Base-by-base conservation (phyloP, 2,329 filamentous ascomycete species). In the Myriosclerotinia scirpicola region DNA sequence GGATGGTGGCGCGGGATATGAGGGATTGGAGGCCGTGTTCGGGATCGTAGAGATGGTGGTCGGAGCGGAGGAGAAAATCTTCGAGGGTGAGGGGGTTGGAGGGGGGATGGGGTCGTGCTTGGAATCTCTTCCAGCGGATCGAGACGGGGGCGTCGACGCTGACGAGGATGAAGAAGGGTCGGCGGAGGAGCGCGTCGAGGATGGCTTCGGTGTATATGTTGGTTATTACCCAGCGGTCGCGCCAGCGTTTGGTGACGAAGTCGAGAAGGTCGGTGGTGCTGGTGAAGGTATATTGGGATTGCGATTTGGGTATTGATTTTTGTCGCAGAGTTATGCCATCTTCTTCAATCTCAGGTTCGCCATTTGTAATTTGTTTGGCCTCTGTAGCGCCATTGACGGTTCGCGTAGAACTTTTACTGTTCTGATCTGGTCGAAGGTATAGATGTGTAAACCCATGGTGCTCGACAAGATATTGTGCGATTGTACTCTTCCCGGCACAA, bases 141-240 rank as follows among this genome's bases (percentile, higher is more conserved):
- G 86, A 90, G 55, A 97, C 84, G 1, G 95, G 95, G 5, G 93
- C 94, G 78, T 98, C 94, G 58, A 98, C 88, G 77, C 92, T 94
- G 75, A 99, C 82, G 44, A 98, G 86, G 60, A 99, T 84, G 82
- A 98, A 98, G 81, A 97, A 97, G 0, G 95, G 95, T 9, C 95
- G 86, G 26, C 89, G 84, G 68, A 88, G 81, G 61, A 97, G 87
- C 34, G 87, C 83, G 73, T 97, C 91, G 5, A 97, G 84, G 9
- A 89, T 85, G 3, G 78, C 77, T 72, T 93, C 90, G 71, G 88
- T 87, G 80, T 88, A 86, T 69, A 97, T 88, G 75, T 95, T 90
- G 3, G 90, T 95, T 2, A 89, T 95, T 20, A 98, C 92, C 85
- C 91, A 99, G 65, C 88, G 87, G 67, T 89, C 85, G 70, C 85